A percentile compares a stretch with the other conserved stretches of the same genome.
phyloP scores from a whole-genome alignment of 345 rosid species.

The Euclidium syriacum region DNA sequence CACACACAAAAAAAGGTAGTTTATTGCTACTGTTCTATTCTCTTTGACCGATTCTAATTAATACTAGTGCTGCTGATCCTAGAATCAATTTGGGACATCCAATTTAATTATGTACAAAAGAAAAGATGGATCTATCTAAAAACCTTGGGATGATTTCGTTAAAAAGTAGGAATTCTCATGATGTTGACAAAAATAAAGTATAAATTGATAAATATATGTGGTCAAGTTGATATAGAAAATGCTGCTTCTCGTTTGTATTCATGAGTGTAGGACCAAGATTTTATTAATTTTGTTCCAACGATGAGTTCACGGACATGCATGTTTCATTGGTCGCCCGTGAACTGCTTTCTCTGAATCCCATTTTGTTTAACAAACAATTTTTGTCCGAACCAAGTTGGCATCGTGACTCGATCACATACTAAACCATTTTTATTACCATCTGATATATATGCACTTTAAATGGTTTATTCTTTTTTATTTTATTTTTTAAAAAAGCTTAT shows the following conservation, averaged over 20 bases:
- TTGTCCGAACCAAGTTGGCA: conserved; percentile 21
- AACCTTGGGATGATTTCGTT: neutral
- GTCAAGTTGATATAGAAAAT: conserved; percentile 17
- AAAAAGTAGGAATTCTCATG: conserved; percentile 2
- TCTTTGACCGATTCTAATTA: neutral
- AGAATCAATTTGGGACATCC: neutral
- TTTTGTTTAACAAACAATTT: conserved; percentile 4
- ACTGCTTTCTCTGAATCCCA: conserved; percentile 1
- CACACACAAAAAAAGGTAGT: too few species aligned
- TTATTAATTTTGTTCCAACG: too few species aligned
- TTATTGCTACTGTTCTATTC: too few species aligned
- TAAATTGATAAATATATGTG: too few species aligned
- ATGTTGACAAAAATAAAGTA: conserved; percentile 15
- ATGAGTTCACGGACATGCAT: conserved; percentile 29
- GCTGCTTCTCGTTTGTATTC: conserved; percentile 9
- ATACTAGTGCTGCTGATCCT: neutral
- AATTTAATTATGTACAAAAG: neutral
- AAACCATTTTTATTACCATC: neutral
- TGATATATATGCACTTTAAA: too few species aligned
- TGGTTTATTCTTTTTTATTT: too few species aligned
- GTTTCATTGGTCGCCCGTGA: conserved; percentile 28
- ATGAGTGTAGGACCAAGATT: too few species aligned
- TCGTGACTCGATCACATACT: conserved; percentile 7
- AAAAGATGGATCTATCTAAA: neutral
- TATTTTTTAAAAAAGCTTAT: too few species aligned